These are phyloP conservation scores for Zygosaccharomyces rouxii DNA, from an alignment of 805 yeast genomes.

Conservation along the genomic window DNA sequence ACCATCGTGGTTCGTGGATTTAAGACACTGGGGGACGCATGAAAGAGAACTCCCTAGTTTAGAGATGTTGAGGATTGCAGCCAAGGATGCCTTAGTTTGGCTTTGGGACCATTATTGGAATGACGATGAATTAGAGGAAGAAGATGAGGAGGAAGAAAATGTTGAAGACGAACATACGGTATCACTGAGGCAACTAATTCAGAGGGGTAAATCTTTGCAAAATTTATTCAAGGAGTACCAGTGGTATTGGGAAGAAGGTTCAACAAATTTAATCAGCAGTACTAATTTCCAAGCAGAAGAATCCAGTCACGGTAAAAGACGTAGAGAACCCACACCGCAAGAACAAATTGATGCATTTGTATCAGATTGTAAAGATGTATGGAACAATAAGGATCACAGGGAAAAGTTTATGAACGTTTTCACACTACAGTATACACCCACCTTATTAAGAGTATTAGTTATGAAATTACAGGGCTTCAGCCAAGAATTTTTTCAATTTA, in stretches of 20 bases:
- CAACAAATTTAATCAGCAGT: conserved; percentile 21
- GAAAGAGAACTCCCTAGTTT: conserved; percentile 68
- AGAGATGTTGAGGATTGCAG: conserved; percentile 58
- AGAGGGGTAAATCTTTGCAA: conserved; percentile 7
- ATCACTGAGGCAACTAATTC: conserved; percentile 5
- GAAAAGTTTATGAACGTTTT: conserved; percentile 12
- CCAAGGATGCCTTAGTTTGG: conserved; percentile 68
- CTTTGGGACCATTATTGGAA: conserved; percentile 70
- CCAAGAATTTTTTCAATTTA: conserved; percentile 16
- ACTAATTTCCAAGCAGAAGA: conserved; percentile 38
- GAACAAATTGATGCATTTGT: conserved; percentile 17
- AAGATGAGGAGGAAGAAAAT: conserved; percentile 22
- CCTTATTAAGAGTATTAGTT: conserved; percentile 17
- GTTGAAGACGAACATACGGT: conserved; percentile 13
- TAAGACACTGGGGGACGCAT: conserved; percentile 88
- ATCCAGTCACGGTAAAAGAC: conserved; percentile 48
- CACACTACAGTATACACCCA: conserved; percentile 14
- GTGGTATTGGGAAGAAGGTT: conserved; percentile 20
- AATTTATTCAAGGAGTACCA: conserved; percentile 13
- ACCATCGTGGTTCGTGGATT: conserved; percentile 81
- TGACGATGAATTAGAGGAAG: conserved; percentile 26
- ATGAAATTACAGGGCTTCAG: conserved; percentile 19
- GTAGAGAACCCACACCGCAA: conserved; percentile 8
- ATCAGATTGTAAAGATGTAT: conserved; percentile 14
- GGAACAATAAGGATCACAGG: conserved; percentile 17